Conservation (phyloP, 1,139 yeast genomes). For the Kluyveromyces sp. region DNA sequence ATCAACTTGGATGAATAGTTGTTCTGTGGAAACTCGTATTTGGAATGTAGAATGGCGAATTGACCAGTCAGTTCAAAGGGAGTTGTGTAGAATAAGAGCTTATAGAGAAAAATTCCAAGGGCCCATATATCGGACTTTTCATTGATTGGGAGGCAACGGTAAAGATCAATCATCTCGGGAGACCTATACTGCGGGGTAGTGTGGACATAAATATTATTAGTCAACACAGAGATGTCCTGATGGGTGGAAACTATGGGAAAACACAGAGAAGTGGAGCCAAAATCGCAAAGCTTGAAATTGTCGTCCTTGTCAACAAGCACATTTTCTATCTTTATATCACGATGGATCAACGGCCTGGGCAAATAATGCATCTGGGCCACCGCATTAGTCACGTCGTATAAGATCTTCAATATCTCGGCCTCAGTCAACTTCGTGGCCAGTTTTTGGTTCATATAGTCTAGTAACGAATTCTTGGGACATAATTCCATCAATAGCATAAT, state of each 20-base stretch:
- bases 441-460: slow-evolving; percentile 92
- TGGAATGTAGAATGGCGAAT: slow-evolving; percentile 57
- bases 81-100: slow-evolving; percentile 86
- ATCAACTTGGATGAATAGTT: slow-evolving; percentile 55
- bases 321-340: slow-evolving; percentile 94
- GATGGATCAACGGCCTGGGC: slow-evolving; percentile 74
- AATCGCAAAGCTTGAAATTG: slow-evolving; percentile 80
- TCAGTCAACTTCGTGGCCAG: slow-evolving; percentile 75
- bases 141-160: slow-evolving; percentile 79
- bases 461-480: slow-evolving; percentile 77
- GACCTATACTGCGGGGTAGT: slow-evolving; percentile 97
- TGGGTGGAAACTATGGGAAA: slow-evolving; percentile 36
- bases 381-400: slow-evolving; percentile 77
- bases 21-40: slow-evolving; percentile 47
- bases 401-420: slow-evolving; percentile 71
- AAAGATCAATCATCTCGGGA: slow-evolving; percentile 93
- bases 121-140: slow-evolving; percentile 98
- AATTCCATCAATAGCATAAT: slow-evolving; percentile 90
- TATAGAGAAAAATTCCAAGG: slow-evolving; percentile 81
- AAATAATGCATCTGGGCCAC: slow-evolving; percentile 84
- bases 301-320: slow-evolving; percentile 72
- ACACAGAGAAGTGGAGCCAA: slow-evolving; percentile 81
- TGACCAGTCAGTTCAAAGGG: slow-evolving; percentile 85
- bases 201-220: slow-evolving; percentile 80
- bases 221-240: slow-evolving; percentile 46